Base-by-base conservation (phyloP, 1,284 basidiomycete species). In the Waitea zeae region DNA sequence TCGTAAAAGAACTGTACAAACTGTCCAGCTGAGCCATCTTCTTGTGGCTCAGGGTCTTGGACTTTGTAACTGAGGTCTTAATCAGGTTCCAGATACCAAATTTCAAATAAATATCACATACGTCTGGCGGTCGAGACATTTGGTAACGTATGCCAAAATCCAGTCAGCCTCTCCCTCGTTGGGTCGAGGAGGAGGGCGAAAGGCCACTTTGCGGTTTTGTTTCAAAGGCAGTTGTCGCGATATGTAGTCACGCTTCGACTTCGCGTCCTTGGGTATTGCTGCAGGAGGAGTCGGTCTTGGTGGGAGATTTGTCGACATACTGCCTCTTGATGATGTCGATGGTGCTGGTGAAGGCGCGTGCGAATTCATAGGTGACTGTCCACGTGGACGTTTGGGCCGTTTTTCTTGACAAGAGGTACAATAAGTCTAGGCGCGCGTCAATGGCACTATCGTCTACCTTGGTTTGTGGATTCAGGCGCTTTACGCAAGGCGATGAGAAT, bases 11-110 rank as follows among this genome's bases (percentile, higher is more conserved):
- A 4, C 3, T 24, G 13, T 5, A 57, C 70, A 49, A 52, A 77
- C 72, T 66, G 56, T 49, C 76, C 74, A 14, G 78, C 73, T 40
- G 73, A 63, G 11, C 76, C 77, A 35, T 78, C 74, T 46, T 81
- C 78, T 50, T 79, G 74, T 18, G 75, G 72, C 43, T 86, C 81
- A 34, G 68, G 70, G 49, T 86, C 82, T 50, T 81, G 76, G 0
- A 86, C 81, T 52, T 82, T 77, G 44, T 84, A 86, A 41, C 78
- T 82, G 38, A 7, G 24, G n/a, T 12, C 7, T 18, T 4, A 31
- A 29, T 18, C 9, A 9, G 12, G 3, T 6, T 22, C 24, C 19
- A 6, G 3, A n/a, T 22, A 13, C 14, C 11, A 17, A 26, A 13
- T 27, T 7, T 6, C 39, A 27, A 36, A 43, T 41, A 24, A 33